phyloP scores from a whole-genome alignment of 2,329 filamentous ascomycete genomes.

The Aplosporella prunicola region DNA sequence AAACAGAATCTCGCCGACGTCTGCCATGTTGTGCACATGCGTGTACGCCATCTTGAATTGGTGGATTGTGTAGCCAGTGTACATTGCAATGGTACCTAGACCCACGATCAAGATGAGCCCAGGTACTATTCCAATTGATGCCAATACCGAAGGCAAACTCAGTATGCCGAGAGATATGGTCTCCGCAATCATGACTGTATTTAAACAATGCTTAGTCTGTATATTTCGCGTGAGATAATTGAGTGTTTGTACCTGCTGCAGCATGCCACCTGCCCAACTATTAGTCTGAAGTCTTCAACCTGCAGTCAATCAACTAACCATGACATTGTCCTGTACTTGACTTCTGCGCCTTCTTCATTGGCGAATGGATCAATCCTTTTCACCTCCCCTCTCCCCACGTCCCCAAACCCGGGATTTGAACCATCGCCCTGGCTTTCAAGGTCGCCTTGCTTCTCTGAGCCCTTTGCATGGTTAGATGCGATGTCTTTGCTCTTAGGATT shows the following conservation, averaged over 20 bases:
- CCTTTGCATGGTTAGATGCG: too few relatives aligned
- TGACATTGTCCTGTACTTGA: conserved; percentile 43
- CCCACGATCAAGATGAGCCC: conserved; percentile 11
- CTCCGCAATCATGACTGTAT: conserved; percentile 49
- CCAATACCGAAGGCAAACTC: conserved; percentile 11
- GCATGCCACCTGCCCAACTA: too few relatives aligned
- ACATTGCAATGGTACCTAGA: conserved; percentile 12
- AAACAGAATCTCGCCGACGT: conserved; percentile 11
- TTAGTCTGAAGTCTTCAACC: too few relatives aligned
- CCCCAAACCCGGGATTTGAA: too few relatives aligned
- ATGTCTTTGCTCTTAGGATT: too few relatives aligned
- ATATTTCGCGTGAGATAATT: too few relatives aligned
- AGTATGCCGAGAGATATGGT: conserved; percentile 44
- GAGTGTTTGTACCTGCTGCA: too few relatives aligned
- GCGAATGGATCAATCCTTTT: conserved; percentile 15
- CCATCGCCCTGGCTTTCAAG: too few relatives aligned
- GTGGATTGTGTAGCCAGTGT: conserved; percentile 25
- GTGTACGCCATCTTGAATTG: conserved; percentile 13
- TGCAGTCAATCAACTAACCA: too few relatives aligned
- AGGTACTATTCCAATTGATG: conserved; percentile 11
- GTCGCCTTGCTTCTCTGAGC: too few relatives aligned
- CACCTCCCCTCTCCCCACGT: conserved; percentile 1
- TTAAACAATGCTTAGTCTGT: background rate
- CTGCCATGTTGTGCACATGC: conserved; percentile 12
- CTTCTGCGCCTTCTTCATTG: conserved; percentile 27